phyloP scores from a whole-genome alignment of 2,329 filamentous ascomycete species.

The Cordyceps fumosorosea region DNA sequence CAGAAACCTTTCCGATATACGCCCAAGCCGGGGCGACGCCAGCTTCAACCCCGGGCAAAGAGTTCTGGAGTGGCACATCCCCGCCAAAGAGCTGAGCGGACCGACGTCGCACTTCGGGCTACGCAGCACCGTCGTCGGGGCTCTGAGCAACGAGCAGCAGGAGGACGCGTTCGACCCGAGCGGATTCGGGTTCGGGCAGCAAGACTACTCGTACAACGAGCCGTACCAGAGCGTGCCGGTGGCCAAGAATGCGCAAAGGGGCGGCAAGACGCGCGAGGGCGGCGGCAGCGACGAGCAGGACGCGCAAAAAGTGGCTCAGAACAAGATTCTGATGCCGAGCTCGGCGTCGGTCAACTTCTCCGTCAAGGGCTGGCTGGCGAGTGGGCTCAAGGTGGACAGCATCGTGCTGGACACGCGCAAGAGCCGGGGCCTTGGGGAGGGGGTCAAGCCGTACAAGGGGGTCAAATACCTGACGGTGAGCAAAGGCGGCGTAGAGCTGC shows the following conservation, averaged over 20 bases:
- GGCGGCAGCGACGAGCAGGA: conserved; percentile 40
- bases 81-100: conserved; percentile 65
- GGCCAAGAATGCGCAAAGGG: conserved; percentile 26
- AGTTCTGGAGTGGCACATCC: conserved; percentile 75
- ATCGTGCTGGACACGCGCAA: conserved; percentile 67
- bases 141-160: conserved; percentile 42
- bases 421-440: conserved; percentile 78
- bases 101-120: conserved; percentile 65
- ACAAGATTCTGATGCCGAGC: conserved; percentile 72
- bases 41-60: conserved; percentile 69
- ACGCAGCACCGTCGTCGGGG: conserved; percentile 72
- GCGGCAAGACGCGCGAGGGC: conserved; percentile 18
- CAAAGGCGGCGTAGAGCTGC: conserved; percentile 56
- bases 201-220: conserved; percentile 48
- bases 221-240: conserved; percentile 46
- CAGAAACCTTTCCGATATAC: conserved; percentile 75
- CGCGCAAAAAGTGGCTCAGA: conserved; percentile 54
- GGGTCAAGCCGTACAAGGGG: conserved; percentile 92
- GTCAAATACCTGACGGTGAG: conserved; percentile 90
- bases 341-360: conserved; percentile 68
- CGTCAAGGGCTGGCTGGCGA: conserved; percentile 62
- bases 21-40: conserved; percentile 76
- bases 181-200: conserved; percentile 44
- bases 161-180: conserved; percentile 42
- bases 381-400: conserved; percentile 61